A percentile compares a stretch with the other conserved stretches of the same genome.
Conservation (phyloP, 2,329 filamentous ascomycete genomes). For the Fusarium sulawesiense region DNA sequence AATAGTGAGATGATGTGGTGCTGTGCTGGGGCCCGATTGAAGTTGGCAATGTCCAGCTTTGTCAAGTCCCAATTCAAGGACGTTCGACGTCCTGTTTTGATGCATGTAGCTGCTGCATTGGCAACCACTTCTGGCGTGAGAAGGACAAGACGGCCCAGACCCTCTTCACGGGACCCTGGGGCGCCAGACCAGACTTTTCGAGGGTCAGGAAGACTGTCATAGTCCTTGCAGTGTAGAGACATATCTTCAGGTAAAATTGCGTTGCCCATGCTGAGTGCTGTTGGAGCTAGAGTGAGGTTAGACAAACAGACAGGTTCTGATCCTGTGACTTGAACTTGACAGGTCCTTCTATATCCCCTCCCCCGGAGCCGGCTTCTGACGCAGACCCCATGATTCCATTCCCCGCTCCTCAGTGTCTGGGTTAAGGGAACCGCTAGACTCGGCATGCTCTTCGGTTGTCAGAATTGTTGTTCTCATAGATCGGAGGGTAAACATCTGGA, state of each 20-base stretch:
- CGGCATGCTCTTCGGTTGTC: not conserved
- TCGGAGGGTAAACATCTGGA: not conserved
- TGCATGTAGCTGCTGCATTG: slow-evolving; percentile 1
- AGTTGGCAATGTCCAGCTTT: not conserved
- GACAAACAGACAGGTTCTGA: not conserved
- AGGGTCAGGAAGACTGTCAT: not conserved
- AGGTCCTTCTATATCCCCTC: not conserved
- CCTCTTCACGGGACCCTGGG: slow-evolving; percentile 7
- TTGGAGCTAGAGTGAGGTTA: too few species aligned
- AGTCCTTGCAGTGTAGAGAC: not conserved
- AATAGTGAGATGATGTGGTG: not conserved
- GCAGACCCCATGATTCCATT: not conserved
- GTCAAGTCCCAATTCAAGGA: slow-evolving; percentile 6
- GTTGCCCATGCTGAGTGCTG: not conserved
- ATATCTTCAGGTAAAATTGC: not conserved
- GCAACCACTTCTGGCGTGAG: slow-evolving; percentile 6
- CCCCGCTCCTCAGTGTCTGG: too few species aligned
- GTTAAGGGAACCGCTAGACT: not conserved
- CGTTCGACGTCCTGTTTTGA: slow-evolving; percentile 4
- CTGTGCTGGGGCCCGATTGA: slow-evolving; percentile 8
- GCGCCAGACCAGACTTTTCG: not conserved
- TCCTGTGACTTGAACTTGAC: not conserved
- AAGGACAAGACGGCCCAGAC: not conserved
- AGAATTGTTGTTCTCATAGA: rapidly evolving
- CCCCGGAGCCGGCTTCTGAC: too few species aligned